Base-by-base conservation (phyloP, 1,284 basidiomycete genomes). In the Cutaneotrichosporon mucoides region DNA sequence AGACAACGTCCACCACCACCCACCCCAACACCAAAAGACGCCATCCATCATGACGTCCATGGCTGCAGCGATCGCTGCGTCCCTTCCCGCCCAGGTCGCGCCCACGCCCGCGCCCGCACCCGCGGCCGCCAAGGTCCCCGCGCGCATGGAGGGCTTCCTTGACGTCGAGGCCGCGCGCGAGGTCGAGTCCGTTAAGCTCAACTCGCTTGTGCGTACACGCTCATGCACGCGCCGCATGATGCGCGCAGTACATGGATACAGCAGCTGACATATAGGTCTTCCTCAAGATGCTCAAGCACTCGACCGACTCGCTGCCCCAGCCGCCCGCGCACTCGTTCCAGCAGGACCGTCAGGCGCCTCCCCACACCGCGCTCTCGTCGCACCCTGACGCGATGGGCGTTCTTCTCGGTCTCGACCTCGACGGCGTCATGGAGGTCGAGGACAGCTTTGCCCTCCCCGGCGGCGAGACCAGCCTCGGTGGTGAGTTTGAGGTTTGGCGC, bases 341-440 rank as follows among this genome's bases (percentile, higher is more conserved):
- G 53, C 68, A 70, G 55, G 75, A 76, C 61, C 65, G 73, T 55
- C 72, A 75, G 56, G 68, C 72, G 16, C 73, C 75, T n/a, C 75
- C 75, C 4, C 57, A 66, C n/a, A 76, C 73, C 15, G 67, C 66
- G 34, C 64, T 76, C 34, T 71, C 68, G 9, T 64, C 68, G 9
- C 70, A 73, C 57, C 66, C 85, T 41, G 84, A 85, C 67, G 88
- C 88, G 15, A 85, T 91, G 70, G 93, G 93, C 60, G 83, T 95
- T 57, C 80, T 97, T 45, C 83, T 96, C 62, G 93, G 93, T 48
- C 84, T 99, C 63, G 94, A 97, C 79, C 82, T 97, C 38, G 89
- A 96, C 76, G 92, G 92, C 10, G 84, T 85, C 45, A 84, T 98
- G 64, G 92, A 96, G 80, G 85, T 98, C 50, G 90, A 90, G 66